Conservation (phyloP, 306 rosid genomes). For the Casuarina cunninghamiana region DNA sequence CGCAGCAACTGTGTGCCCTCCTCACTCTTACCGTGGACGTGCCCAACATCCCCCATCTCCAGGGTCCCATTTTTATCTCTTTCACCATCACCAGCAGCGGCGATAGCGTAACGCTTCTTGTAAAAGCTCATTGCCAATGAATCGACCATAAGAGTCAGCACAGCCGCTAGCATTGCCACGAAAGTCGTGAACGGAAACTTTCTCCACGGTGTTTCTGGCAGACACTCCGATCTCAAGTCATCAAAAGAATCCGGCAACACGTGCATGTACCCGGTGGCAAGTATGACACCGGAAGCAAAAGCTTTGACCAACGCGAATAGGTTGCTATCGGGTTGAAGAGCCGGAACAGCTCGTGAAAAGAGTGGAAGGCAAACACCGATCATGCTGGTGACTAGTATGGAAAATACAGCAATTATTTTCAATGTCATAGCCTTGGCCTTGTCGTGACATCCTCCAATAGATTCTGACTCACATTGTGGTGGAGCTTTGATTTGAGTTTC, state of each 20-base stretch:
- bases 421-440: constrained; percentile 30
- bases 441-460: constrained; percentile 36
- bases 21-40: not conserved
- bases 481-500: not conserved
- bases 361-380: constrained; percentile 46
- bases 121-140: constrained; percentile 46
- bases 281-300: constrained; percentile 67
- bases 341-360: constrained; percentile 39
- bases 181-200: constrained; percentile 62
- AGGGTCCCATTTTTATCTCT: not conserved
- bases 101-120: constrained; percentile 22
- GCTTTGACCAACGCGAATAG: constrained; percentile 53
- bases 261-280: constrained; percentile 76
- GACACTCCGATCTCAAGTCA: constrained; percentile 40
- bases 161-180: constrained; percentile 60
- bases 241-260: constrained; percentile 63
- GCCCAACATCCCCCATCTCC: constrained; percentile 4
- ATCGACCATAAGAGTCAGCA: constrained; percentile 58
- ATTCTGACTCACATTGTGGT: constrained; percentile 1
- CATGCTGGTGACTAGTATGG: constrained; percentile 46
- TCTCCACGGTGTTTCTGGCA: constrained; percentile 57
- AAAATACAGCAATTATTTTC: constrained; percentile 49
- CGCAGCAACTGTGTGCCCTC: constrained; percentile 32
- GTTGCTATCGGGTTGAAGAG: constrained; percentile 43
- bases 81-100: not conserved